Evolutionary conservation across 2,329 filamentous ascomycete species (phyloP).

Genomic region (Chaetomium sp.): DNA sequence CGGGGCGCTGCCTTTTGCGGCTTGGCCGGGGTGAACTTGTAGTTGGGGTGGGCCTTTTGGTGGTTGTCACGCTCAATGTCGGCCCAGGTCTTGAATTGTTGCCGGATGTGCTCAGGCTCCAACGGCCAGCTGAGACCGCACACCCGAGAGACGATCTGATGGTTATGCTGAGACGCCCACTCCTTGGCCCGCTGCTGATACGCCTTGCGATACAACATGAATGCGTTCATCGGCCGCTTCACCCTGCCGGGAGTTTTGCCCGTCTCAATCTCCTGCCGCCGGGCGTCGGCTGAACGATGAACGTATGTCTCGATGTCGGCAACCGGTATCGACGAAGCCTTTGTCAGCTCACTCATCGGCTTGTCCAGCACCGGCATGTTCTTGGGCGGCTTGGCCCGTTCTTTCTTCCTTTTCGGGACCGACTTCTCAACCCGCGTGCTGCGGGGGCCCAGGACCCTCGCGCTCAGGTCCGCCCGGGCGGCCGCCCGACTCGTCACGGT

Average conservation of each 20-base stretch:
- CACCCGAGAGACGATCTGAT: slow-evolving; percentile 85
- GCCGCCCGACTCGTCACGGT: slow-evolving; percentile 35
- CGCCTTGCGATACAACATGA: slow-evolving; percentile 94
- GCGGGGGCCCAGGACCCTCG: slow-evolving; percentile 26
- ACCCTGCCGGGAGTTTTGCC: slow-evolving; percentile 68
- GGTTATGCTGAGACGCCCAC: slow-evolving; percentile 79
- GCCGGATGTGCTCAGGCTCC: slow-evolving; percentile 66
- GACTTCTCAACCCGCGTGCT: slow-evolving; percentile 30
- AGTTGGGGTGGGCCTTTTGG: slow-evolving; percentile 74
- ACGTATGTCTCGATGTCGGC: slow-evolving; percentile 78
- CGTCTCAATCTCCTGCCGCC: slow-evolving; percentile 61
- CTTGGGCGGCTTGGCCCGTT: slow-evolving; percentile 36
- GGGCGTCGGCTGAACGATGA: slow-evolving; percentile 58
- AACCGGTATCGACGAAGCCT: slow-evolving; percentile 55
- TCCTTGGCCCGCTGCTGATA: slow-evolving; percentile 82
- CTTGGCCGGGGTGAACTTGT: slow-evolving; percentile 91
- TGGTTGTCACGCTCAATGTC: slow-evolving; percentile 79
- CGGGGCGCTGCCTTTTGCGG: slow-evolving; percentile 37
- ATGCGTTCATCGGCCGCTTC: slow-evolving; percentile 92
- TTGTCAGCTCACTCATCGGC: slow-evolving; percentile 66
- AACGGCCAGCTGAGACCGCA: slow-evolving; percentile 80
- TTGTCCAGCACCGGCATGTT: slow-evolving; percentile 52
- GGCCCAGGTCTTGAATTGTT: slow-evolving; percentile 72
- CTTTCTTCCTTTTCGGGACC: slow-evolving; percentile 33
- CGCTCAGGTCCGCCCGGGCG: slow-evolving; percentile 22